Base-by-base conservation (phyloP, 2,329 filamentous ascomycete species). In the Magnaporthiopsis incrustans region DNA sequence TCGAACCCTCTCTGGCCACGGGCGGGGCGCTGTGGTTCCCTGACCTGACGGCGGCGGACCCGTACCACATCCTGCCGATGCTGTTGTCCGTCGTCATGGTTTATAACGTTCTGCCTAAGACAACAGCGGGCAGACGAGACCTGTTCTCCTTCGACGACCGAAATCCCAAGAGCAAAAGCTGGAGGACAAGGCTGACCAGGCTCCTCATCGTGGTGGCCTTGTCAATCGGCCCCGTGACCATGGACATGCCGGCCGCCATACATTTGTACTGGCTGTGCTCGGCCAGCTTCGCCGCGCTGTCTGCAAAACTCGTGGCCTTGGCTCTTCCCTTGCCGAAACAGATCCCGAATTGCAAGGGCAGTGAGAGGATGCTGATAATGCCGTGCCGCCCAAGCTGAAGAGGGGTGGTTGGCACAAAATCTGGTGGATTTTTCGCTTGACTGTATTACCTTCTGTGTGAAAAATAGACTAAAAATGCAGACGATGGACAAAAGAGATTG, bases 1-100 rank as follows among this genome's bases (percentile, higher is more conserved):
- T 66, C 12, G 62, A 69, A 58, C 72, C 76, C 3, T 75, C 76
- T 1, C 69, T 86, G n/a, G 69, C 75, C 0, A 75, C 79, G 0
- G 83, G 81, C 6, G 83, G 84, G 32, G 78, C 76, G 57, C 74
- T 85, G 22, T 86, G 84, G 83, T 85, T 86, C 68, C 74, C 77
- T 2, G 80, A 86, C 67, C 76, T 86, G 30, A 80, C 79, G 8
- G 78, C 70, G 35, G 73, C 79, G 38, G 84, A 86, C 66, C 82
- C 84, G 1, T 79, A 79, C 64, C 75, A 78, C 64, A 71, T 79
- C 33, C 76, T 86, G 0, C 82, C 84, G 4, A 64, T 77, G 12
- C 69, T 72, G 1, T 69, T 80, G 26, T 78, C 77, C 0, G 73
- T 68, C 7, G 66, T 75, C 25, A 67, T 79, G 18, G 62, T 77